These are phyloP conservation scores for Trichopus zeylanicus DNA, from an alignment of 116 monocot species.

Conservation along the genomic window DNA sequence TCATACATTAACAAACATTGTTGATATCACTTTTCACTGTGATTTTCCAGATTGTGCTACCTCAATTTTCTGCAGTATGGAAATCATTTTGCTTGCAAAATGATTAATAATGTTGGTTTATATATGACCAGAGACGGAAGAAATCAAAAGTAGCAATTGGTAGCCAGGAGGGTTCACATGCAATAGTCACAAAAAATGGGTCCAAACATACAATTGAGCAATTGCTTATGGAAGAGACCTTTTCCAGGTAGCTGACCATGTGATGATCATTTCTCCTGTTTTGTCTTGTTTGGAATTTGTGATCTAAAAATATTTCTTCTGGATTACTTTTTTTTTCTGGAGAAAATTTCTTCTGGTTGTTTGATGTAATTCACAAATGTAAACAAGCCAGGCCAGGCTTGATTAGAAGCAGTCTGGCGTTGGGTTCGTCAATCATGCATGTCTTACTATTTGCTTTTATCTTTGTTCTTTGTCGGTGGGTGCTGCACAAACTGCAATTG, in stretches of 20 bases:
- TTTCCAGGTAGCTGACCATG: slow-evolving; percentile 32
- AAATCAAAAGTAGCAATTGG: slow-evolving; percentile 8
- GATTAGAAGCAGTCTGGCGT: too few relatives aligned
- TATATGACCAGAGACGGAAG: slow-evolving; percentile 16
- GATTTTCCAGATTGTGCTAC: not conserved
- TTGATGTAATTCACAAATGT: too few relatives aligned
- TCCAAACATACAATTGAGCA: slow-evolving; percentile 32
- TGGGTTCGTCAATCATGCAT: too few relatives aligned
- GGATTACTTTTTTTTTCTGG: not conserved
- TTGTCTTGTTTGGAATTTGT: not conserved
- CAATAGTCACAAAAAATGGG: slow-evolving; percentile 16
- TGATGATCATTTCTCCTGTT: not conserved
- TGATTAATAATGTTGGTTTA: not conserved
- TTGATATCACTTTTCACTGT: not conserved
- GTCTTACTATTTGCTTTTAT: too few relatives aligned
- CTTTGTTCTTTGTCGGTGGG: not conserved
- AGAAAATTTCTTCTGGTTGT: too few relatives aligned
- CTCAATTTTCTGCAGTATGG: not conserved
- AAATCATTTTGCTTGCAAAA: not conserved
- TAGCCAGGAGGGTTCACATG: slow-evolving; percentile 6
- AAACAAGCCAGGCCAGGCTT: too few relatives aligned
- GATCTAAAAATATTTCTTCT: not conserved
- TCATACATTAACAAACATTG: not conserved
- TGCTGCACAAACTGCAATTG: not conserved
- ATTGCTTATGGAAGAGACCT: slow-evolving; percentile 44